Percentiles rank a stretch among this genome's conserved stretches.
Conservation (phyloP, 2,329 filamentous ascomycete species). For the Fusarium verticillioides region DNA sequence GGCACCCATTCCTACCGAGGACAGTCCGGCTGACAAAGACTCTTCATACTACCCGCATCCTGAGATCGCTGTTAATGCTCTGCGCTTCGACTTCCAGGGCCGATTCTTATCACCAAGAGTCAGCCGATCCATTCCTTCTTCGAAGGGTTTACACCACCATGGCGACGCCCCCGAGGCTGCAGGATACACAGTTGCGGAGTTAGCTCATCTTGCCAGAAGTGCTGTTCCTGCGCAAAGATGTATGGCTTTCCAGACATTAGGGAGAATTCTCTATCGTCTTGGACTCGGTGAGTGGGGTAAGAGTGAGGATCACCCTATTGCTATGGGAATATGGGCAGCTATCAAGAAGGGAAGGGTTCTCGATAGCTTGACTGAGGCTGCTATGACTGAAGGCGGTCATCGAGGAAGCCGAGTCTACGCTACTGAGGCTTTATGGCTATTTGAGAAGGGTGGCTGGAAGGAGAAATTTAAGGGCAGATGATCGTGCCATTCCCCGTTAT, state of each 20-base stretch:
- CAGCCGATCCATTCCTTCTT: conserved; percentile 78
- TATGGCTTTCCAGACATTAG: conserved; percentile 90
- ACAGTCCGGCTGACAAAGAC: conserved; percentile 72
- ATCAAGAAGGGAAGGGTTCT: conserved; percentile 82
- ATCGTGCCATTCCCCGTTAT: conserved; percentile 7
- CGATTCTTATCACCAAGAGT: conserved; percentile 80
- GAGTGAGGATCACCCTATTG: conserved; percentile 66
- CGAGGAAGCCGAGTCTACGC: conserved; percentile 85
- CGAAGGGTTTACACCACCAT: conserved; percentile 90
- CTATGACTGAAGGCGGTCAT: conserved; percentile 75
- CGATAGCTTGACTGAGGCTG: conserved; percentile 81
- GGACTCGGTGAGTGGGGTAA: conserved; percentile 78
- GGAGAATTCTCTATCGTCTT: conserved; percentile 83
- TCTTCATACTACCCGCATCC: conserved; percentile 86
- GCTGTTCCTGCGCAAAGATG: conserved; percentile 88
- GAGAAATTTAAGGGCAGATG: conserved; percentile 68
- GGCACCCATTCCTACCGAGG: conserved; percentile 73
- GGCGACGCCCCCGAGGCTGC: conserved; percentile 91
- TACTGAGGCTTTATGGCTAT: conserved; percentile 89
- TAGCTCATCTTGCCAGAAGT: conserved; percentile 83
- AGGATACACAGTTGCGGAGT: conserved; percentile 90
- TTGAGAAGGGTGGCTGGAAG: conserved; percentile 76
- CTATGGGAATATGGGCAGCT: conserved; percentile 84
- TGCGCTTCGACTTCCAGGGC: conserved; percentile 91
- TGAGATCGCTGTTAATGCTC: conserved; percentile 75